Evolutionary conservation across 495 filamentous ascomycete genomes (phyloP), one percentile per base, ranked within the genome.

Genomic region (Aspergillus cavernicola): DNA sequence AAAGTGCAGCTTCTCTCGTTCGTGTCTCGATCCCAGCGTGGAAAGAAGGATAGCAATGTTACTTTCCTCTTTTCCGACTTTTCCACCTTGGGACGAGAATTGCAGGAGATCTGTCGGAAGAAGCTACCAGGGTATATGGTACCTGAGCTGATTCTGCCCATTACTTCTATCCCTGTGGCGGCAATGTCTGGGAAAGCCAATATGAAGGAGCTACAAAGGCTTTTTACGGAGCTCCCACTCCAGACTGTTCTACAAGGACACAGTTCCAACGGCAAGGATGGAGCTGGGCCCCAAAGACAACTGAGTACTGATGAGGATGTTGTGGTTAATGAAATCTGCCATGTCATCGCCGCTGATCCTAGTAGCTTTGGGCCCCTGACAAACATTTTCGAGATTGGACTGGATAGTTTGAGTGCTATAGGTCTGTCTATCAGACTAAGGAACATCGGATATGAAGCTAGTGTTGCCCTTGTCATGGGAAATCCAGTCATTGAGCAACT

Each of bases 351-450:
- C 4, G 42, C 26, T 1, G 63, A 76, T 5, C 62, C 68, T n/a
- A 62, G 70, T 7, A 59, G 69, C 1, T 66, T 92, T 29, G 63
- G 63, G 12, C 76, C 75, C 15, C 60, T 70, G n/a, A 80, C 80
- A 3, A 84, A 81, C 4, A 58, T 72, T 15, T 72, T 72, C 32
- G 60, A 62, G 22, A 54, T 66, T 20, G 69, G 69, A 8, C 32
- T 72, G n/a, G 69, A 72, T 48, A 72, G 69, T 49, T 52, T 72
- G 7, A 70, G 59, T 18, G 69, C 60, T 15, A 72, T 72, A 18
- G 86, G 83, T 57, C 72, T 89, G 2, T 80, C 86, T 1, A 80
- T 88, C 4, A 74, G 78, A 42, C 73, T 92, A 13, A 83, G 81
- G 52, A 75, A 67, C 36, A 61, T 66, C 12, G 81, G 79, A 0